Conservation (phyloP, 31 red algal genomes). For the Asparagopsis taxiformis region DNA sequence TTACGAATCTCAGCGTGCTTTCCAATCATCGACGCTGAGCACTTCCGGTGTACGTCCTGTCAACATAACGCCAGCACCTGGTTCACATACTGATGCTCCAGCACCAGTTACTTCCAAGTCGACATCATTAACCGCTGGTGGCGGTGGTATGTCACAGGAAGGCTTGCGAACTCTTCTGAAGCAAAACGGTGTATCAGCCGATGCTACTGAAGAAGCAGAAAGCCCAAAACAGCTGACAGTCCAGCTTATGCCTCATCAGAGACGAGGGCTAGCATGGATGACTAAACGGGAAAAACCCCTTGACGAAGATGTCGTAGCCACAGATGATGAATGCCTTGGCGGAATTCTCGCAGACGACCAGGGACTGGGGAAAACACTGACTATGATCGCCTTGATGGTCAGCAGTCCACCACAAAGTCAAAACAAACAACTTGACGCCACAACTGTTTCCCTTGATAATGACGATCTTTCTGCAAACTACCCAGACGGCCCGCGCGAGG, state of each 20-base stretch:
- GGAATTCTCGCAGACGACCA: constrained; percentile 41
- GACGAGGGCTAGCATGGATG: constrained; percentile 73
- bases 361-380: constrained; percentile 46
- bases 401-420: constrained; percentile 7
- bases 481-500: no score
- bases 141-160: constrained; percentile 11
- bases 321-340: constrained; percentile 42
- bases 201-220: constrained; percentile 48
- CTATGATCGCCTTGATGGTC: constrained; percentile 33
- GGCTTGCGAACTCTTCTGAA: constrained; percentile 24
- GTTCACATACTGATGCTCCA: no score
- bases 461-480: no score
- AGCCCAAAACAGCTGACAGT: constrained; percentile 25
- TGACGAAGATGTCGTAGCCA: constrained; percentile 59
- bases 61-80: no score
- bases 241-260: constrained; percentile 64
- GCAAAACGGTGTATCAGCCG: constrained; percentile 40
- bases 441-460: no score
- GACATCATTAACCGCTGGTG: no score
- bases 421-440: neutral
- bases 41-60: no score
- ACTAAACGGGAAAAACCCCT: constrained; percentile 31
- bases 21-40: no score
- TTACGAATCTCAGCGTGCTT: no score
- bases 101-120: no score